Evolutionary conservation across 345 rosid species (phyloP).

Genomic region (Populus pruinosa): DNA sequence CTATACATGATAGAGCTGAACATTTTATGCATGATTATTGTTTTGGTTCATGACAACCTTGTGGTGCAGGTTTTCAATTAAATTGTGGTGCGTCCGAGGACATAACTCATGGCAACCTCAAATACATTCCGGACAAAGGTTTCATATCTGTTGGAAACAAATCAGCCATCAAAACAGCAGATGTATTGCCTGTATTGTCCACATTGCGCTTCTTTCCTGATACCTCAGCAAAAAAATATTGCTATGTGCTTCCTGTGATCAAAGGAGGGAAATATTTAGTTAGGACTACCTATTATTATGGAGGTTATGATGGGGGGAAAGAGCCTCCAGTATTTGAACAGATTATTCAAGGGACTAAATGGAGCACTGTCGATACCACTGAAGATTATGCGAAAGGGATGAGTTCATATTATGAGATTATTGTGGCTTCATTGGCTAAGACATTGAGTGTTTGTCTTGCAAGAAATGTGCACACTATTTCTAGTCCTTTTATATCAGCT

Average conservation of each 20-base stretch:
- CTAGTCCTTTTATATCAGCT: slow-evolving; percentile 73
- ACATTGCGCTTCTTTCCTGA: slow-evolving; percentile 75
- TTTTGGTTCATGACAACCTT: background rate
- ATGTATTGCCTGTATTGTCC: slow-evolving; percentile 49
- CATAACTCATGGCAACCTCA: slow-evolving; percentile 34
- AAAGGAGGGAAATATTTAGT: slow-evolving; percentile 65
- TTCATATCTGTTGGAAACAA: slow-evolving; percentile 61
- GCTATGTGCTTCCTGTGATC: slow-evolving; percentile 52
- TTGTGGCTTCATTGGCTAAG: slow-evolving; percentile 41
- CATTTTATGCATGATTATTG: background rate
- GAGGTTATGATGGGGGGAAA: slow-evolving; percentile 67
- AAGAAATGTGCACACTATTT: slow-evolving; percentile 51
- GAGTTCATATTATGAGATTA: slow-evolving; percentile 66
- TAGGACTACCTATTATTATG: slow-evolving; percentile 72
- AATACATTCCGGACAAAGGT: slow-evolving; percentile 60
- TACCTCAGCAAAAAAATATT: slow-evolving; percentile 50
- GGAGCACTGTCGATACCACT: slow-evolving; percentile 75
- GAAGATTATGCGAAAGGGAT: slow-evolving; percentile 68
- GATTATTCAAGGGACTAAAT: slow-evolving; percentile 68
- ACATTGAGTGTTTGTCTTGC: slow-evolving; percentile 70
- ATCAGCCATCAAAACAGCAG: slow-evolving; percentile 37
- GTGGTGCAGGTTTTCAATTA: slow-evolving; percentile 49
- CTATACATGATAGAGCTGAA: background rate
- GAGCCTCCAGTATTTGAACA: slow-evolving; percentile 86
- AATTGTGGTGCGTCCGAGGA: slow-evolving; percentile 54